These are phyloP conservation scores for Candida alai DNA, from an alignment of 805 yeast genomes.

Conservation along the genomic window DNA sequence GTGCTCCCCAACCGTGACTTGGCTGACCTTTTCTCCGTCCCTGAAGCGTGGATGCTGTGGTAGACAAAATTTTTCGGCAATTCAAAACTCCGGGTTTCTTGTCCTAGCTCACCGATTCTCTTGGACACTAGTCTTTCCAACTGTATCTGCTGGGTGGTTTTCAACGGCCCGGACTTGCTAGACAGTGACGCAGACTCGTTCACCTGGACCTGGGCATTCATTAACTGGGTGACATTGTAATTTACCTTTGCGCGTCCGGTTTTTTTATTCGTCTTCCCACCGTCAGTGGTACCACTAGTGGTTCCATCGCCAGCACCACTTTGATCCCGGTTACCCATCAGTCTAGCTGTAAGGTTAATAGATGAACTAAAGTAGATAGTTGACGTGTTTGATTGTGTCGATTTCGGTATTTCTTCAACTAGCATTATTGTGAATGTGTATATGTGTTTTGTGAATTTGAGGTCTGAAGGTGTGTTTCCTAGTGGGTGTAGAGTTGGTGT, in stretches of 20 bases:
- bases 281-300: slow-evolving; percentile 10
- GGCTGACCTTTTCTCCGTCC: slow-evolving; percentile 16
- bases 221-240: slow-evolving; percentile 39
- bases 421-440: too few relatives aligned
- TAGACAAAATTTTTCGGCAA: slow-evolving; percentile 39
- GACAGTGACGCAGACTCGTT: slow-evolving; percentile 9
- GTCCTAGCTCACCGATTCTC: slow-evolving; percentile 32
- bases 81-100: slow-evolving; percentile 32
- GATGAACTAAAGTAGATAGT: slow-evolving; percentile 40
- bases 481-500: too few relatives aligned
- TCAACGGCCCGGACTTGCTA: slow-evolving; percentile 29
- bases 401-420: slow-evolving; percentile 41
- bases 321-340: slow-evolving; percentile 15
- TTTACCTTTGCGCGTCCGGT: slow-evolving; percentile 41
- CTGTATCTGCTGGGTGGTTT: slow-evolving; percentile 41
- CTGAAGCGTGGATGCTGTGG: slow-evolving; percentile 25
- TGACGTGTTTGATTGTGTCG: slow-evolving; percentile 25
- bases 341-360: slow-evolving; percentile 39
- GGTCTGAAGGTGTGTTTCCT: too few relatives aligned
- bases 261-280: too few relatives aligned
- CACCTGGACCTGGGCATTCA: slow-evolving; percentile 40
- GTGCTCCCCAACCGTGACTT: slow-evolving; percentile 38
- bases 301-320: slow-evolving; percentile 16
- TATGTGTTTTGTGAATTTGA: too few relatives aligned
- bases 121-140: slow-evolving; percentile 36